Evolutionary conservation across 176 grass and related monocot species (phyloP), one percentile per base, ranked within the genome.

Genomic region (Avena atlantica): DNA sequence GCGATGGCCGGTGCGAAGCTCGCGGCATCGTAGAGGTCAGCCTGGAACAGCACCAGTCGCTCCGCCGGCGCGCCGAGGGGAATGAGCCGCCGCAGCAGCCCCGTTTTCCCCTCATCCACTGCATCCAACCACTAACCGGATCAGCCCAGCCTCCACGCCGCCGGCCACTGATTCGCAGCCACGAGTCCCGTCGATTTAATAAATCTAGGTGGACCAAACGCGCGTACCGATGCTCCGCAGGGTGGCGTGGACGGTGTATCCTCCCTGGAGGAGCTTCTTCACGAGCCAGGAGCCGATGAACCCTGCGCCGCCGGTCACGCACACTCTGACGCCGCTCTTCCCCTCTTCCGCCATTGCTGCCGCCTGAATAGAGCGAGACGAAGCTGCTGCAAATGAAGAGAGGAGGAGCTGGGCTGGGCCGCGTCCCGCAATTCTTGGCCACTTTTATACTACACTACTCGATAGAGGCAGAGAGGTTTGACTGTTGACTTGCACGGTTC

Each of bases 21-120:
- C 59, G 65, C 52, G 48, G 94, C 88, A 25, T 91, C 78, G 71
- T 79, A 93, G 70, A 93, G 79, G 76, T 96, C 79, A 19, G 94
- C 91, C 23, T 93, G 51, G 61, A 93, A 96, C 71, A 96, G 25
- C 9, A 9, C 44, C 60, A 96, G 89, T 49, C 73, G 75, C 6
- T 84, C 85, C 15, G 88, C 4, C 6, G 87, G 65, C 12, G 68
- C 76, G 25, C 15, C 49, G 51, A 42, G 85, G 7, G 89, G 91
- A 49, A 95, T 79, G 49, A 91, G 75, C 47, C 84, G 42, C 59
- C 84, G 90, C 23, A 93, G 55, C 12, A 91, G 52, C 4, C 84
- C 87, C 9, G 20, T 47, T 70, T 93, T 96, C 77, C 19, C 42
- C 45, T 88, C 52, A 45, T 96, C 89, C 13, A 37, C 94, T 95